A percentile compares a stretch with the other conserved stretches of the same genome.
Conservation (phyloP, 208 protist genomes). For the Phytomonas francai region DNA sequence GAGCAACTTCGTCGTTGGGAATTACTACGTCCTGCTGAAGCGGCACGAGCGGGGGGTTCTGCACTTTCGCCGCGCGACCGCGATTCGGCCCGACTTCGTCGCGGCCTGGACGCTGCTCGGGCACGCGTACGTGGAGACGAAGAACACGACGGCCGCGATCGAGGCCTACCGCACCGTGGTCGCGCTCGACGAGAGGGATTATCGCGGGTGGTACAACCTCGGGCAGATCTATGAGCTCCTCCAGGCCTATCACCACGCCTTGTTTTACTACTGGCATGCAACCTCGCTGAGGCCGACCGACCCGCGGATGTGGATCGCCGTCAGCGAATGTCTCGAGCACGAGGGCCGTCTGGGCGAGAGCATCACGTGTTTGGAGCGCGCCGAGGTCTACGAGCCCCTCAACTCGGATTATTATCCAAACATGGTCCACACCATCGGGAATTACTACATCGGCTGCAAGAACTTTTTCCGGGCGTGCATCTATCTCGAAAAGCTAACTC, state of each 20-base stretch:
- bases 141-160: constrained; percentile 93
- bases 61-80: constrained; percentile 91
- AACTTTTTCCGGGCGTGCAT: constrained; percentile 44
- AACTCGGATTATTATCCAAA: constrained; percentile 39
- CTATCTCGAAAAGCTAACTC: constrained; percentile 59
- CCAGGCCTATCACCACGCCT: constrained; percentile 90
- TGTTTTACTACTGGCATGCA: constrained; percentile 96
- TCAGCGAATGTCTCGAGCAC: constrained; percentile 74
- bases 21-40: constrained; percentile 94
- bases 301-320: constrained; percentile 90
- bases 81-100: constrained; percentile 82
- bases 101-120: constrained; percentile 96
- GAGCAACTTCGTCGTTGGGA: constrained; percentile 96
- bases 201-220: constrained; percentile 96
- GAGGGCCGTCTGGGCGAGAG: constrained; percentile 57
- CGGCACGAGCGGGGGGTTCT: constrained; percentile 94
- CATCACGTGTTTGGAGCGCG: constrained; percentile 70
- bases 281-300: constrained; percentile 90
- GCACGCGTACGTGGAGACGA: constrained; percentile 95
- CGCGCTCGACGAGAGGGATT: constrained; percentile 89
- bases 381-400: constrained; percentile 48
- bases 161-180: constrained; percentile 94
- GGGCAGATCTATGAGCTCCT: constrained; percentile 97
- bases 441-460: constrained; percentile 50
- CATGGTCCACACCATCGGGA: constrained; percentile 56